Conservation (phyloP, 352 stramenopile species). For the Globisporangium nodosum region DNA sequence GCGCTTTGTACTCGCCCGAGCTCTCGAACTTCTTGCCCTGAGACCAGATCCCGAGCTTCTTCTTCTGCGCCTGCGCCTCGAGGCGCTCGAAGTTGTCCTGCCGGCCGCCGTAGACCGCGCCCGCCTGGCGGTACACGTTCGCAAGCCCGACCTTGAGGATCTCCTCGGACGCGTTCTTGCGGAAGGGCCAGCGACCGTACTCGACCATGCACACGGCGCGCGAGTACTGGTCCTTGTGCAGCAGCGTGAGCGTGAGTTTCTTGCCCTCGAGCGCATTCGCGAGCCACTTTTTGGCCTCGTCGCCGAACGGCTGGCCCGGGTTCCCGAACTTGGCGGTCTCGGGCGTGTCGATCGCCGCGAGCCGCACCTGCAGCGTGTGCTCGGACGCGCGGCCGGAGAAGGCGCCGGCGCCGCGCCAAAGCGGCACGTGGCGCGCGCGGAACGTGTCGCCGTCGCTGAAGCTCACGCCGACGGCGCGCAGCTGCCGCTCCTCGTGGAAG, state of each 20-base stretch:
- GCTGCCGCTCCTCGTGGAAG: slow-evolving; percentile 56
- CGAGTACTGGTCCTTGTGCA: slow-evolving; percentile 84
- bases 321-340: slow-evolving; percentile 86
- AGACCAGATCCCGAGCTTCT: slow-evolving; percentile 72
- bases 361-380: slow-evolving; percentile 79
- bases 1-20: slow-evolving; percentile 74
- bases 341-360: slow-evolving; percentile 79
- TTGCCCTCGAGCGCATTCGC: slow-evolving; percentile 32
- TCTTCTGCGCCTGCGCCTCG: slow-evolving; percentile 55
- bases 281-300: slow-evolving; percentile 77
- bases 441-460: slow-evolving; percentile 85
- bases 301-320: slow-evolving; percentile 64
- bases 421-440: slow-evolving; percentile 58
- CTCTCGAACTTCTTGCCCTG: slow-evolving; percentile 69
- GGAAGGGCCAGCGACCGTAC: slow-evolving; percentile 76
- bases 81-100: slow-evolving; percentile 61
- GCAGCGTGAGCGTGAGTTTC: slow-evolving; percentile 65
- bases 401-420: slow-evolving; percentile 29
- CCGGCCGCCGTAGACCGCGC: slow-evolving; percentile 75
- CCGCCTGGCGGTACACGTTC: slow-evolving; percentile 68
- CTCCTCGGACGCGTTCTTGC: slow-evolving; percentile 73
- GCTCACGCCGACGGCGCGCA: slow-evolving; percentile 47
- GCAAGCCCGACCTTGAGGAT: slow-evolving; percentile 70
- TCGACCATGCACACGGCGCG: slow-evolving; percentile 79
- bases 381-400: slow-evolving; percentile 65